These are phyloP conservation scores for Cyathus striatus DNA, from an alignment of 768 basidiomycete species.

Conservation along the genomic window DNA sequence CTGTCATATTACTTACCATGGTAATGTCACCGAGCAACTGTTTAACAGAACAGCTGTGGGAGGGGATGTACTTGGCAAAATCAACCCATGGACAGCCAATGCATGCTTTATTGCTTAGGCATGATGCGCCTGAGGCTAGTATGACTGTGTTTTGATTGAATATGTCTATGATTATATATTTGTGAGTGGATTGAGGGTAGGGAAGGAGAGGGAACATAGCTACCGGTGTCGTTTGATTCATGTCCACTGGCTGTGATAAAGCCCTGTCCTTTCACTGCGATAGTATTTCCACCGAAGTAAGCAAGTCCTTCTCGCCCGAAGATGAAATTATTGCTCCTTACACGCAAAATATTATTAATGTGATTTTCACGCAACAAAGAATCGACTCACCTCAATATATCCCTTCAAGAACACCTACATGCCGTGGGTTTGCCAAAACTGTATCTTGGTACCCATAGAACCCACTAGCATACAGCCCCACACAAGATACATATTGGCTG, in stretches of 20 bases:
- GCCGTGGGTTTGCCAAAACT: constrained; percentile 36
- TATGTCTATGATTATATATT: not conserved
- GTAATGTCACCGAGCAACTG: too few relatives aligned
- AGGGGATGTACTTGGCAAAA: too few relatives aligned
- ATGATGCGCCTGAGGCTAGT: not conserved
- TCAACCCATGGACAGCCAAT: not conserved
- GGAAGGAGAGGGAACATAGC: constrained; percentile 24
- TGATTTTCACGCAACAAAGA: not conserved
- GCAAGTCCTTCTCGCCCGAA: constrained; percentile 40
- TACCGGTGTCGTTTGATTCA: constrained; percentile 36
- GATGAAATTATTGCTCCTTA: constrained; percentile 47
- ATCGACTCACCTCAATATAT: constrained; percentile 43
- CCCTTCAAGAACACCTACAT: constrained; percentile 42
- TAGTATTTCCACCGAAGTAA: constrained; percentile 45
- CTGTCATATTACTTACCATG: too few relatives aligned
- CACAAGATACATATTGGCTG: constrained; percentile 41
- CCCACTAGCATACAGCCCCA: constrained; percentile 39
- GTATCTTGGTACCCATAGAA: constrained; percentile 48
- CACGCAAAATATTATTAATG: not conserved
- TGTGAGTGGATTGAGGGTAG: not conserved
- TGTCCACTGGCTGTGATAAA: constrained; percentile 47
- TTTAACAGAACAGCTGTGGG: too few relatives aligned
- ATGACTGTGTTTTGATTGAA: not conserved
- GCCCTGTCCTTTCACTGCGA: constrained; percentile 37
- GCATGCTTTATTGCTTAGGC: not conserved